Conservation (phyloP, 139 green algal genomes). For the Tetradesmus obliquus region DNA sequence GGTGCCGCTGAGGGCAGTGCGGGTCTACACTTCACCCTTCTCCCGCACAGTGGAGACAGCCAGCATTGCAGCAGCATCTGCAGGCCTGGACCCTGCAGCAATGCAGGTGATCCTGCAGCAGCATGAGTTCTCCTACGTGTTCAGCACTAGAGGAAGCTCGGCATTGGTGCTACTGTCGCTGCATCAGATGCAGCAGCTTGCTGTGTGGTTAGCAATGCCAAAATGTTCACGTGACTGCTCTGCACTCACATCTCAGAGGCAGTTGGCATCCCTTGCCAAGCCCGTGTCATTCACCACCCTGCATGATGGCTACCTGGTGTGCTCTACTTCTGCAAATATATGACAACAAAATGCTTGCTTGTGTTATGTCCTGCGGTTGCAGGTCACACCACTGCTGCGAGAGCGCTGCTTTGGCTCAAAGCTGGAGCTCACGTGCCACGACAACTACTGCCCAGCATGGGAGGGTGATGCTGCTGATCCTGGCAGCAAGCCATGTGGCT, state of each 20-base stretch:
- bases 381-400: constrained; percentile 53
- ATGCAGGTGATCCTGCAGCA: constrained; percentile 25
- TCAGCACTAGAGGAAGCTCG: too few species aligned
- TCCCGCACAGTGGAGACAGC: constrained; percentile 65
- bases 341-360: neutral
- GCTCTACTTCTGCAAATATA: neutral
- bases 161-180: too few species aligned
- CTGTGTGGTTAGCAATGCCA: too few species aligned
- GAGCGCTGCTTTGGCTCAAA: constrained; percentile 68
- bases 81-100: neutral
- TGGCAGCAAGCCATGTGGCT: constrained; percentile 27
- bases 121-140: neutral
- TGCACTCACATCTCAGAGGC: too few species aligned
- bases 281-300: too few species aligned
- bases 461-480: constrained; percentile 52
- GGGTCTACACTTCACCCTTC: constrained; percentile 62
- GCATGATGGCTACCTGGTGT: too few species aligned
- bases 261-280: too few species aligned
- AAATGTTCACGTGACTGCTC: too few species aligned
- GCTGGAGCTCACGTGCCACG: constrained; percentile 56
- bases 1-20: neutral
- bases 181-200: too few species aligned
- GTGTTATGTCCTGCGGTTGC: neutral
- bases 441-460: constrained; percentile 63
- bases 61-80: constrained; percentile 10